Base-by-base conservation (phyloP, 2,329 filamentous ascomycete species). In the Exophiala lecanii-corni region DNA sequence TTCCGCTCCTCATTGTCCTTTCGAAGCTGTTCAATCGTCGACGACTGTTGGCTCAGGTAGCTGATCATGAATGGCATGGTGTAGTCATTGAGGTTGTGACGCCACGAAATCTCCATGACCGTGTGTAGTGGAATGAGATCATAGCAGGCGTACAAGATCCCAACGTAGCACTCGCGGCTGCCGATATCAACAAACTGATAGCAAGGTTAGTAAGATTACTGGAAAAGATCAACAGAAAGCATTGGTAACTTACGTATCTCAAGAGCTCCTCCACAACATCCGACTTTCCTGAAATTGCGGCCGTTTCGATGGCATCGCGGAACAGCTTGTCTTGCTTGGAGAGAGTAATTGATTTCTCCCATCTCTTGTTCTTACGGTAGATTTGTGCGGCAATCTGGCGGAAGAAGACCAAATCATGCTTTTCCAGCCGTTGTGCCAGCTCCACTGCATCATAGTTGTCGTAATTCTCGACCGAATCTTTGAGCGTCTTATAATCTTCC, bases 1-100 rank as follows among this genome's bases (percentile, higher is more conserved):
- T 95, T 96, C 60, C 89, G 84, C 62, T 89, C 86, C 67, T 98
- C 94, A 62, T 97, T 98, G 69, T 98, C 94, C 50, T 87, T 86
- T 76, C 94, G 94, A 49, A 98, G 78, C 47, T 75, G 65, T 46
- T 89, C 80, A 55, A 98, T 84, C 43, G 94, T 84, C 55, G 84
- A 81, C 28, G 87, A 89, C 70, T 97, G 89, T 67, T 95, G 89
- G 56, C 83, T 81, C 52, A 98, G 75, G 73, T 94, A 85, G 73
- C 97, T 98, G 78, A 98, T 97, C 88, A 98, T 94, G 75, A 94
- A 98, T 13, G 92, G 92, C 94, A 98, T 98, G 36, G 89, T 94
- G 71, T 95, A 98, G 72, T 98, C 92, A 59, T 83, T 81, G 28
- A 98, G 83, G 47, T 89, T 88, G 63, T 95, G 77, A 57, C 92